Conservation (phyloP, 2,329 filamentous ascomycete genomes). For the Diplodia corticola region DNA sequence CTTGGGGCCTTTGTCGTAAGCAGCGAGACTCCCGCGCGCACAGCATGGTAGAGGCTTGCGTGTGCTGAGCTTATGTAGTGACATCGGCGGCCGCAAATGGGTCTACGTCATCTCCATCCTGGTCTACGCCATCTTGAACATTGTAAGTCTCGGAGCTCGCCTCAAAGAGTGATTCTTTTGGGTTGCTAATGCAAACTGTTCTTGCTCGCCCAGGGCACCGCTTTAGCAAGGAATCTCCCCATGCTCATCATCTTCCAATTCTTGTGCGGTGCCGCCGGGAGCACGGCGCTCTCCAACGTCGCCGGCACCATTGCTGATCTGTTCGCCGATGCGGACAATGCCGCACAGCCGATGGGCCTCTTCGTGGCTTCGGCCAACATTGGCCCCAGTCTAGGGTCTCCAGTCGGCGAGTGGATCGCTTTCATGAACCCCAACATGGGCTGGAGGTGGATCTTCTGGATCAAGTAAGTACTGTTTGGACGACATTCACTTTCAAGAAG, state of each 20-base stretch:
- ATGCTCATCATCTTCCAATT: slow-evolving; percentile 25
- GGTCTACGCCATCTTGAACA: slow-evolving; percentile 21
- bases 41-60: background rate
- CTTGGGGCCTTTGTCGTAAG: slow-evolving; percentile 23
- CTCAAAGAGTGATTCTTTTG: background rate
- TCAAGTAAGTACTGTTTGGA: slow-evolving; percentile 10
- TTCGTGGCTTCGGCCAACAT: slow-evolving; percentile 23
- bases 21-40: background rate
- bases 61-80: slow-evolving; percentile 21
- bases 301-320: slow-evolving; percentile 23
- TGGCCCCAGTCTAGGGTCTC: slow-evolving; percentile 21
- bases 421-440: slow-evolving; percentile 20
- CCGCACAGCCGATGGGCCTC: slow-evolving; percentile 23
- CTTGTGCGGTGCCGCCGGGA: slow-evolving; percentile 22
- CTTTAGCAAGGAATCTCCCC: slow-evolving; percentile 19
- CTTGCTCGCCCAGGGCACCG: background rate
- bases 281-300: slow-evolving; percentile 23
- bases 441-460: slow-evolving; percentile 24
- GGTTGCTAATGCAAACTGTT: background rate
- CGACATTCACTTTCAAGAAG: too few species aligned
- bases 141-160: slow-evolving; percentile 6
- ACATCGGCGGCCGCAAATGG: slow-evolving; percentile 24
- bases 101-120: slow-evolving; percentile 22
- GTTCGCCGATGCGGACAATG: slow-evolving; percentile 23
- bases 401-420: slow-evolving; percentile 22